Conservation (phyloP, 2,329 filamentous ascomycete genomes). For the Geosmithia putterillii region DNA sequence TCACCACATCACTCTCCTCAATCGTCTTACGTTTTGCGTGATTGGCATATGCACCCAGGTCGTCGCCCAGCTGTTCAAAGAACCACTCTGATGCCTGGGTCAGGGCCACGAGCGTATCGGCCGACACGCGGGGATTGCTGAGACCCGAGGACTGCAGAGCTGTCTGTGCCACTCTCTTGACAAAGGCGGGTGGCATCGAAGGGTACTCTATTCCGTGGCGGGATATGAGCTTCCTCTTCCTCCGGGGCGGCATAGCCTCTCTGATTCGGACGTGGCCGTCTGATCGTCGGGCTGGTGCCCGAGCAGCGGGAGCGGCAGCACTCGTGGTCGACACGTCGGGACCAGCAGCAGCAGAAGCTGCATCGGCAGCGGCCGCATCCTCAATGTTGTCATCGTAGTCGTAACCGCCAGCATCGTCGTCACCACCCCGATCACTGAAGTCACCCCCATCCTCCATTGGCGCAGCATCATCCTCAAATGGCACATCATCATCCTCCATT, state of each 20-base stretch:
- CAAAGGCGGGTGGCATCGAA: slow-evolving; percentile 57
- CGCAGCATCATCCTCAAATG: neutral
- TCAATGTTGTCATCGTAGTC: neutral
- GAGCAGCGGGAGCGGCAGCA: neutral
- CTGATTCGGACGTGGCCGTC: slow-evolving; percentile 1
- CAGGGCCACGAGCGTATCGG: slow-evolving; percentile 63
- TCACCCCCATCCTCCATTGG: neutral
- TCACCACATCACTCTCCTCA: slow-evolving; percentile 71
- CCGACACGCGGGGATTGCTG: slow-evolving; percentile 55
- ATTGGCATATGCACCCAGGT: slow-evolving; percentile 65
- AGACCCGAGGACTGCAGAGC: slow-evolving; percentile 56
- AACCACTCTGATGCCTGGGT: slow-evolving; percentile 81
- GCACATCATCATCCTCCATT: neutral
- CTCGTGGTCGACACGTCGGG: slow-evolving; percentile 6
- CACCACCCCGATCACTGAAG: neutral
- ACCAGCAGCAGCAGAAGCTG: neutral
- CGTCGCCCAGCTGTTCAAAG: slow-evolving; percentile 76
- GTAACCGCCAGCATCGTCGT: neutral
- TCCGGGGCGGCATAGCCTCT: slow-evolving; percentile 7
- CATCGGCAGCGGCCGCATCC: neutral
- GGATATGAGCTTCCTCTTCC: slow-evolving; percentile 40
- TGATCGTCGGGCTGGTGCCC: slow-evolving; percentile 2
- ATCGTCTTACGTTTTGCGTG: slow-evolving; percentile 78
- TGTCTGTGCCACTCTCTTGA: slow-evolving; percentile 61
- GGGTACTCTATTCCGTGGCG: slow-evolving; percentile 65